These are phyloP conservation scores for Cryptococcus sp. DNA, from an alignment of 1,284 basidiomycete genomes.

Conservation along the genomic window DNA sequence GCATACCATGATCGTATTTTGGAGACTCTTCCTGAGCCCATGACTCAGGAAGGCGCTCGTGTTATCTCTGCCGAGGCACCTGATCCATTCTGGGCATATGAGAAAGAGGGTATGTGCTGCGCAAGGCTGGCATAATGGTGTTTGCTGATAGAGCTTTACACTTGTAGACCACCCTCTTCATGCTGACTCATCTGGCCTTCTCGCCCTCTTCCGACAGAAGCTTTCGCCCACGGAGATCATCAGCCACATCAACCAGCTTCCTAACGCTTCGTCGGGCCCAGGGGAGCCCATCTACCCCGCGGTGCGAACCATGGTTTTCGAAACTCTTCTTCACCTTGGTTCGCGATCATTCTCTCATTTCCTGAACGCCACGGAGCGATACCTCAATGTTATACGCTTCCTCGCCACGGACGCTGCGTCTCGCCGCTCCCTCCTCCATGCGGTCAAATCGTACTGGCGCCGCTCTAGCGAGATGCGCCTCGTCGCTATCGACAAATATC, in stretches of 20 bases:
- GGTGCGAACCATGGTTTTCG: slow-evolving; percentile 76
- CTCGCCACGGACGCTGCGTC: slow-evolving; percentile 59
- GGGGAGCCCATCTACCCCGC: slow-evolving; percentile 60
- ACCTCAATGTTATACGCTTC: slow-evolving; percentile 79
- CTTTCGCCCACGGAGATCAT: slow-evolving; percentile 68
- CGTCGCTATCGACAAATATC: slow-evolving; percentile 94
- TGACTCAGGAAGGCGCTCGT: slow-evolving; percentile 56
- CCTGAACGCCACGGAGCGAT: slow-evolving; percentile 94
- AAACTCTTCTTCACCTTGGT: slow-evolving; percentile 86
- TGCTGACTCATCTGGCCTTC: slow-evolving; percentile 72
- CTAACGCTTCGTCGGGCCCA: slow-evolving; percentile 36
- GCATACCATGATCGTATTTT: slow-evolving; percentile 91
- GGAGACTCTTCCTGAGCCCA: slow-evolving; percentile 78
- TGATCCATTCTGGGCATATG: slow-evolving; percentile 78
- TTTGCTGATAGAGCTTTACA: not conserved
- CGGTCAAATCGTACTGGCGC: slow-evolving; percentile 73
- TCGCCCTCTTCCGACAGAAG: slow-evolving; percentile 75
- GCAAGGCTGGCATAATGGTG: not conserved
- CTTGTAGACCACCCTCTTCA: slow-evolving; percentile 66
- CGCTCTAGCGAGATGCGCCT: slow-evolving; percentile 75
- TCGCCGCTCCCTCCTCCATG: slow-evolving; percentile 62
- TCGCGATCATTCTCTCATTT: slow-evolving; percentile 96
- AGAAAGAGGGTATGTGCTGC: slow-evolving; percentile 60
- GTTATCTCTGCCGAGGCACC: slow-evolving; percentile 73
- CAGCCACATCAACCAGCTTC: slow-evolving; percentile 66